Conservation (phyloP, 257 asterid genomes). For the Coffea canephora region DNA sequence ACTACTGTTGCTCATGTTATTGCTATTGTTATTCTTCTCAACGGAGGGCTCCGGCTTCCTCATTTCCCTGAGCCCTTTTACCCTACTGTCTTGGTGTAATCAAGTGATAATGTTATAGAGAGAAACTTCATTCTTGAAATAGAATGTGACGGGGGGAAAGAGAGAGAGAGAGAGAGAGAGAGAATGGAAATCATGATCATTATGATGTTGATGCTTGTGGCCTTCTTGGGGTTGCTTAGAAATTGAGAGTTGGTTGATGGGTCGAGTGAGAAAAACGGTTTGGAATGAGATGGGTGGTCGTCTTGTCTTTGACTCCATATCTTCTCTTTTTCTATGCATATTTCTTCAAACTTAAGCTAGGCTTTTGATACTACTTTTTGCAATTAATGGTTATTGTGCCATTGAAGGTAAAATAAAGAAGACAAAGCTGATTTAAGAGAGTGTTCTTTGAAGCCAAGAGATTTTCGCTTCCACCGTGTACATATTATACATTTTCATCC, state of each 20-base stretch:
- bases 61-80: constrained; percentile 29
- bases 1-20: not conserved
- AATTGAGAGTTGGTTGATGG: constrained; percentile 39
- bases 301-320: constrained; percentile 63
- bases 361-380: not conserved
- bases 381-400: too few species aligned
- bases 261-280: constrained; percentile 56
- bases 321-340: constrained; percentile 32
- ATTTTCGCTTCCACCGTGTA: too few species aligned
- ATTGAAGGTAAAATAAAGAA: too few species aligned
- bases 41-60: constrained; percentile 46
- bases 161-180: constrained; percentile 10
- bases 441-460: too few species aligned
- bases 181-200: constrained; percentile 44
- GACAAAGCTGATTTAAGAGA: too few species aligned
- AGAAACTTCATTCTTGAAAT: constrained; percentile 15
- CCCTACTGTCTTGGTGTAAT: constrained; percentile 53
- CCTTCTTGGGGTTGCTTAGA: constrained; percentile 50
- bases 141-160: not conserved
- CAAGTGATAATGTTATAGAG: constrained; percentile 37
- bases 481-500: too few species aligned
- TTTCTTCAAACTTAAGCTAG: constrained; percentile 53
- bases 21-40: constrained; percentile 7
- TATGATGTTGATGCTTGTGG: constrained; percentile 55
- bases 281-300: constrained; percentile 48